Base-by-base conservation (phyloP, 306 rosid genomes). In the Comarum palustre region DNA sequence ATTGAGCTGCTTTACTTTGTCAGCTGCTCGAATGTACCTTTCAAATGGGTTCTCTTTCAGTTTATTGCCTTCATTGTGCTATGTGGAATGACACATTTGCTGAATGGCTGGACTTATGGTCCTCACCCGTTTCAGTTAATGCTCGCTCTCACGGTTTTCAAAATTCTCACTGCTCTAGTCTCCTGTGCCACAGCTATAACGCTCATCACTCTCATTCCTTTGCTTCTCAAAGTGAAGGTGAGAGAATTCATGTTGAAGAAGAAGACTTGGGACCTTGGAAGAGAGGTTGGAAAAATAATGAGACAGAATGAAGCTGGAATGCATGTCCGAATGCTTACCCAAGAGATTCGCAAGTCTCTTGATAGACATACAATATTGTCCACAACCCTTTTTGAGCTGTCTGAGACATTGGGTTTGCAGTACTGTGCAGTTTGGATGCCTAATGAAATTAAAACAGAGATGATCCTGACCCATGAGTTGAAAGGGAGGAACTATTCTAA, bases 341-440 rank as follows among this genome's bases (percentile, higher is more conserved):
- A 88, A 41, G 99, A 95, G 89, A 95, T 95, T 79, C 99, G 99
- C 16, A 95, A 92, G 82, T 92, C 99, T 0, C 96, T 95, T 5
- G 92, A 95, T 79, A 81, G 92, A 68, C 99, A 92, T 70, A 92
- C 90, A 0, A 92, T 95, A 68, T 79, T 95, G 69, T 73, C 90
- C 74, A 92, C 99, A 19, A 95, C 99, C 54, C 87, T 95, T 74
- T 89, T 83, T 50, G 99, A 95, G 86, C 84, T 95, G n/a, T 95
- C 99, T 14, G 85, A 92, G 74, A 89, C 96, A 12, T 82, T 95
- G 68, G 96, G 96, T 46, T 82, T 95, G 90, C 97, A 95, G 60
- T 87, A 92, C 78, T 95, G 96, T 85, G 90, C 97, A 22, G 97
- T 95, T 75, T 95, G 99, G 99, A 95, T 95, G 99, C 96, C 99